Evolutionary conservation across 495 filamentous ascomycete genomes (phyloP).

Genomic region (Friedmanniomyces endolithicus): DNA sequence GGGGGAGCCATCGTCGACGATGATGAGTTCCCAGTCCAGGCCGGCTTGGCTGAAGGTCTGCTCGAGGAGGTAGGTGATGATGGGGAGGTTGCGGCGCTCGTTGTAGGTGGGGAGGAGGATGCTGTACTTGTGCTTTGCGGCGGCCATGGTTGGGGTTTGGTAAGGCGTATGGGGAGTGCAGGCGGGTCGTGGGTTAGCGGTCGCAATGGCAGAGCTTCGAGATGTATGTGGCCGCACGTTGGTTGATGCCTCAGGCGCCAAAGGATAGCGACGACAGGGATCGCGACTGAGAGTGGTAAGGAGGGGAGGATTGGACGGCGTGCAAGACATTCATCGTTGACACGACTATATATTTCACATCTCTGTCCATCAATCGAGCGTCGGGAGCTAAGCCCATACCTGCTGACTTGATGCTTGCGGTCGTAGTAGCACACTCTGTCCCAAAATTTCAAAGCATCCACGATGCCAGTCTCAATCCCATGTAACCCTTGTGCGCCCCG

Average conservation of each 20-base stretch:
- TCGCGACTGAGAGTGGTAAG: too few species aligned
- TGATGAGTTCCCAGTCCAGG: slow-evolving; percentile 94
- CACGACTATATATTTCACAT: neutral
- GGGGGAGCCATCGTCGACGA: slow-evolving; percentile 95
- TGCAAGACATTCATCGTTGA: neutral
- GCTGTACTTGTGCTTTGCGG: slow-evolving; percentile 69
- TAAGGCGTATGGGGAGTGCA: neutral
- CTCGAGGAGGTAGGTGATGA: slow-evolving; percentile 87
- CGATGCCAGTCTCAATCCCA: neutral
- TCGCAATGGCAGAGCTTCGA: neutral
- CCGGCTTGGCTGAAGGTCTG: slow-evolving; percentile 76
- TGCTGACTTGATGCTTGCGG: neutral
- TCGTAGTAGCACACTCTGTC: neutral
- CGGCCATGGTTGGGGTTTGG: slow-evolving; percentile 29
- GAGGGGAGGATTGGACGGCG: neutral
- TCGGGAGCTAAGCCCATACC: neutral
- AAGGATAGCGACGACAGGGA: too few species aligned
- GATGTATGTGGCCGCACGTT: too few species aligned
- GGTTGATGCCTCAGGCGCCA: too few species aligned
- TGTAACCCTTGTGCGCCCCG: neutral
- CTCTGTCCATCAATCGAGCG: neutral
- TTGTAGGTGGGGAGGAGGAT: slow-evolving; percentile 98
- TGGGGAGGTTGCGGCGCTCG: slow-evolving; percentile 90
- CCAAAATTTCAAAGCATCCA: neutral
- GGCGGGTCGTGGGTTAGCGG: neutral